These are phyloP conservation scores for Spencermartinsiella europaea DNA, from an alignment of 805 yeast genomes.

Conservation along the genomic window DNA sequence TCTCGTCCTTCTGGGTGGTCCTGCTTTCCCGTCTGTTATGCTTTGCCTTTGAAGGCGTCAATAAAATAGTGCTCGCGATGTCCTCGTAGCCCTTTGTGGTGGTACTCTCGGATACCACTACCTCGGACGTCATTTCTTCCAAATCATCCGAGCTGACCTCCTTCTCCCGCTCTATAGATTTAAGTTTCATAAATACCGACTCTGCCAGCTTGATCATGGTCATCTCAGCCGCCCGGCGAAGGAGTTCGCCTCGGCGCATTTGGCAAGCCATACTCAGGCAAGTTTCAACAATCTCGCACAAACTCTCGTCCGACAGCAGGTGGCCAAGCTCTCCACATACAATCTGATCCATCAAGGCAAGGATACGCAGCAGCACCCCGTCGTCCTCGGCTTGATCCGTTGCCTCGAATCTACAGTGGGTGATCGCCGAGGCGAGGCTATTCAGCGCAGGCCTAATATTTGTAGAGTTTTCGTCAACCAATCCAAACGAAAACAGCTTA, in stretches of 20 bases:
- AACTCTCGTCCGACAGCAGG: constrained; percentile 70
- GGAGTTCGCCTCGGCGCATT: constrained; percentile 81
- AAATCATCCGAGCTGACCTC: constrained; percentile 41
- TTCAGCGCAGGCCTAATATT: constrained; percentile 55
- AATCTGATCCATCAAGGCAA: constrained; percentile 64
- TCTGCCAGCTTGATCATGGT: constrained; percentile 67
- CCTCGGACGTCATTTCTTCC: constrained; percentile 37
- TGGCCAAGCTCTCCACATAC: constrained; percentile 61
- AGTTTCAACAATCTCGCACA: constrained; percentile 86
- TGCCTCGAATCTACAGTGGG: constrained; percentile 95
- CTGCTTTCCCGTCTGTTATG: constrained; percentile 12
- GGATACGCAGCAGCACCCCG: constrained; percentile 77
- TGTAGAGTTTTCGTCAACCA: constrained; percentile 51
- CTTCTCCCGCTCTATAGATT: constrained; percentile 46
- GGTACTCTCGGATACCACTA: constrained; percentile 51
- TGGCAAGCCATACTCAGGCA: constrained; percentile 89
- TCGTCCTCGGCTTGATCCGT: constrained; percentile 91
- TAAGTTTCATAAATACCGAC: constrained; percentile 58
- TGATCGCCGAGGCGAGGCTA: constrained; percentile 67
- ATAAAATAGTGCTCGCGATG: constrained; percentile 9
- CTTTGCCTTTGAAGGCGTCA: constrained; percentile 4
- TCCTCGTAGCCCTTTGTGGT: constrained; percentile 14
- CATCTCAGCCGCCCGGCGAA: constrained; percentile 84
- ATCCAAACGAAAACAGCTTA: constrained; percentile 64
- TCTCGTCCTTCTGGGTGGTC: constrained; percentile 1